Percentiles rank a stretch among this genome's conserved stretches.
Conservation (phyloP, 192 early-diverging fungal species). For the Entomortierella parvispora region DNA sequence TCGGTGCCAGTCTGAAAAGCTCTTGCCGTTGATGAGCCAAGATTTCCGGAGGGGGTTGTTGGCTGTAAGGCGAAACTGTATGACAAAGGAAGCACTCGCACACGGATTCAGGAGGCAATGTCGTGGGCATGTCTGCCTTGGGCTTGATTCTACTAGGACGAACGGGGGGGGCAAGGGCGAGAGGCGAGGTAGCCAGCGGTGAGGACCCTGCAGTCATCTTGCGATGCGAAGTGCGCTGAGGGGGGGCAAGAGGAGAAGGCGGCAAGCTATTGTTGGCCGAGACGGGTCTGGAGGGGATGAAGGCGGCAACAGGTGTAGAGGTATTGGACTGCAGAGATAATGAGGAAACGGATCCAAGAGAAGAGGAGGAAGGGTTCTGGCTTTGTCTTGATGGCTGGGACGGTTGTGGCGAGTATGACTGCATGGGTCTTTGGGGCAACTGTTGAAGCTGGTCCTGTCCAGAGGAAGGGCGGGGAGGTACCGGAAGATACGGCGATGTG, state of each 20-base stretch:
- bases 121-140: slow-evolving; percentile 48
- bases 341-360: slow-evolving; percentile 8
- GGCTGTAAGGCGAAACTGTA: slow-evolving; percentile 37
- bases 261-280: slow-evolving; percentile 5
- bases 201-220: slow-evolving; percentile 48
- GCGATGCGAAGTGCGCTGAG: slow-evolving; percentile 24
- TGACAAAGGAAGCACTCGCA: slow-evolving; percentile 50
- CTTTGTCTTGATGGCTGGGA: neutral
- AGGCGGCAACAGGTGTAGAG: slow-evolving; percentile 3
- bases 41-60: slow-evolving; percentile 33
- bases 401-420: slow-evolving; percentile 6
- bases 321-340: slow-evolving; percentile 24
- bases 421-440: slow-evolving; percentile 1
- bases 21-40: slow-evolving; percentile 33
- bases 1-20: slow-evolving; percentile 33
- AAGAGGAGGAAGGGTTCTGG: slow-evolving; percentile 21
- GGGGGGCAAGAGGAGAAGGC: slow-evolving; percentile 4
- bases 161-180: slow-evolving; percentile 4
- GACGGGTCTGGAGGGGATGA: slow-evolving; percentile 4
- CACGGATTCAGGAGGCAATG: slow-evolving; percentile 37
- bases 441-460: slow-evolving; percentile 2
- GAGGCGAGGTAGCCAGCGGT: slow-evolving; percentile 32
- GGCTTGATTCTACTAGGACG: slow-evolving; percentile 29
- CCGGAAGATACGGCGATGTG: slow-evolving; percentile 8
- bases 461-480: neutral